A percentile compares a stretch with the other conserved stretches of the same genome.
These are phyloP conservation scores for Hypericum perforatum DNA, from an alignment of 345 rosid species.

Conservation along the genomic window DNA sequence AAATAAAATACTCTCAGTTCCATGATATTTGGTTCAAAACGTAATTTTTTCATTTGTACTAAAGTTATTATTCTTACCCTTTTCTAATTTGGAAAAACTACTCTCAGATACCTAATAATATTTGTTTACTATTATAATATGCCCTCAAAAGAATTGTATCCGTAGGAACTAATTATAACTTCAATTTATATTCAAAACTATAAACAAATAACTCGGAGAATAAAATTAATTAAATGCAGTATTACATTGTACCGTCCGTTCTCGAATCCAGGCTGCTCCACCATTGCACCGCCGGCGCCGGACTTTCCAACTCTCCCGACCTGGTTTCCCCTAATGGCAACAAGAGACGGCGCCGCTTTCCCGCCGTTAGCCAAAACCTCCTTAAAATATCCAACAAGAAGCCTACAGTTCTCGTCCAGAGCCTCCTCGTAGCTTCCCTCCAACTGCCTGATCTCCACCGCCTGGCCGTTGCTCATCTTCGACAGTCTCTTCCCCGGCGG, in stretches of 20 bases:
- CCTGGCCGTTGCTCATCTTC: slow-evolving; percentile 44
- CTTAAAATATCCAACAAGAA: slow-evolving; percentile 33
- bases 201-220: no score
- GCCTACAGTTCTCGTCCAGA: slow-evolving; percentile 49
- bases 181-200: no score
- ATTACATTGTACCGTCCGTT: slow-evolving; percentile 55
- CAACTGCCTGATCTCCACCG: slow-evolving; percentile 34
- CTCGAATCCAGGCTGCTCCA: slow-evolving; percentile 16
- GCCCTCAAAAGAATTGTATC: no score
- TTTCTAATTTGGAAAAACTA: no score
- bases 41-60: no score
- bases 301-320: slow-evolving; percentile 5
- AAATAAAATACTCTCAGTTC: no score
- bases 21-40: no score
- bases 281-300: slow-evolving; percentile 6
- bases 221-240: neutral
- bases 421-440: slow-evolving; percentile 39
- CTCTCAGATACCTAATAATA: no score
- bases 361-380: slow-evolving; percentile 25
- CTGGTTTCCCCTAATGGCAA: slow-evolving; percentile 16
- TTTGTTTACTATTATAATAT: no score
- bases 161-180: no score
- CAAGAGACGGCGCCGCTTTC: slow-evolving; percentile 24
- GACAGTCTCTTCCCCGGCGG: slow-evolving; percentile 35
- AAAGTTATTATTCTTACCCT: no score